phyloP scores from a whole-genome alignment of 2,329 filamentous ascomycete species.

The Biscogniauxia sp. region DNA sequence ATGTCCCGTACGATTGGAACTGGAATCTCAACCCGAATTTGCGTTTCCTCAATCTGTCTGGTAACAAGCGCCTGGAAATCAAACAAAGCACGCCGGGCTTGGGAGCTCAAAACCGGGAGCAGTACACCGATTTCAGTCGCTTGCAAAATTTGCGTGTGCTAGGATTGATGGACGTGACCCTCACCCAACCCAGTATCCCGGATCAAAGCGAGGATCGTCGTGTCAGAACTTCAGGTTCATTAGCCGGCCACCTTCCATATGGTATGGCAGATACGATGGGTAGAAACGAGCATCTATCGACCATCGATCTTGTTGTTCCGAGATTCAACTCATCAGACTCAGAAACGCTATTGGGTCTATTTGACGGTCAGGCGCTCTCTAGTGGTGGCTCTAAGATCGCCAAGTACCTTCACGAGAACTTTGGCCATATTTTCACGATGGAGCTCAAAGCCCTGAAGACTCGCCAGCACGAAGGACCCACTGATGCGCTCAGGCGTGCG shows the following conservation, averaged over 20 bases:
- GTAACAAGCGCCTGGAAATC: slow-evolving; percentile 95
- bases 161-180: slow-evolving; percentile 95
- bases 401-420: slow-evolving; percentile 95
- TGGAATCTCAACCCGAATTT: slow-evolving; percentile 98
- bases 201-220: slow-evolving; percentile 94
- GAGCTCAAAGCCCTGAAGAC: slow-evolving; percentile 74
- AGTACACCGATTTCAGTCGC: slow-evolving; percentile 84
- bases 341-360: slow-evolving; percentile 89
- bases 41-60: slow-evolving; percentile 92
- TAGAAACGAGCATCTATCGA: slow-evolving; percentile 90
- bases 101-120: slow-evolving; percentile 60
- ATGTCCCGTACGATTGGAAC: slow-evolving; percentile 99
- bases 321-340: slow-evolving; percentile 86
- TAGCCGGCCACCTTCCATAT: slow-evolving; percentile 87
- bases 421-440: slow-evolving; percentile 76
- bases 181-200: slow-evolving; percentile 88
- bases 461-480: slow-evolving; percentile 68
- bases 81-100: slow-evolving; percentile 59
- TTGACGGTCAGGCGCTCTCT: slow-evolving; percentile 88
- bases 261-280: slow-evolving; percentile 97
- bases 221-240: slow-evolving; percentile 93
- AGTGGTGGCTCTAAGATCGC: slow-evolving; percentile 92
- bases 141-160: slow-evolving; percentile 81
- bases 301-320: slow-evolving; percentile 91
- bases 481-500: slow-evolving; percentile 79